Evolutionary conservation across 805 yeast genomes (phyloP).

Genomic region (Metschnikowia amazonensis): DNA sequence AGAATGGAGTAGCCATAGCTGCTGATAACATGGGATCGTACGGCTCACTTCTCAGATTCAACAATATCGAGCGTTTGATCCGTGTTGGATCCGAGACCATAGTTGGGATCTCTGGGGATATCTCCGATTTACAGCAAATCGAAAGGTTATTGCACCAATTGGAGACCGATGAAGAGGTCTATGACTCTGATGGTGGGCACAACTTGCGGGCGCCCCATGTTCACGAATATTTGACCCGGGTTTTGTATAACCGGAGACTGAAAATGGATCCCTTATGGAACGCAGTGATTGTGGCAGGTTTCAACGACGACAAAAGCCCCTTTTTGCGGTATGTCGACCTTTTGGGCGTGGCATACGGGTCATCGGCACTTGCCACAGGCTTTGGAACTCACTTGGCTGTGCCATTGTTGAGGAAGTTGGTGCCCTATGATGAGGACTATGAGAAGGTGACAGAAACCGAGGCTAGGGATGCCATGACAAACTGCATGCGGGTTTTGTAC

Average conservation of each 20-base stretch:
- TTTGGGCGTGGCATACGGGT: conserved; percentile 83
- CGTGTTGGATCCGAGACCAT: conserved; percentile 81
- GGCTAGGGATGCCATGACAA: conserved; percentile 72
- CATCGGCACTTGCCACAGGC: conserved; percentile 92
- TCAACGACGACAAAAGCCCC: conserved; percentile 60
- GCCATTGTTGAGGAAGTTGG: conserved; percentile 82
- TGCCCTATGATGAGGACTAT: conserved; percentile 75
- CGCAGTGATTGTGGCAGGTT: conserved; percentile 86
- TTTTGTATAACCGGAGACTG: conserved; percentile 81
- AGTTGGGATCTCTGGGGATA: conserved; percentile 93
- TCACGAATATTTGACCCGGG: conserved; percentile 80
- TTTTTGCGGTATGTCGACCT: conserved; percentile 84
- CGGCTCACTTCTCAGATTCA: conserved; percentile 87
- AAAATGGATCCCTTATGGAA: conserved; percentile 98
- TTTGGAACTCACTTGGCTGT: conserved; percentile 93
- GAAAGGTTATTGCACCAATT: conserved; percentile 72
- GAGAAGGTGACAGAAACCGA: conserved; percentile 63
- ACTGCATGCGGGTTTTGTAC: conserved; percentile 89
- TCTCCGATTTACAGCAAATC: conserved; percentile 86
- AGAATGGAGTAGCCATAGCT: conserved; percentile 88
- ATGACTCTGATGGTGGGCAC: conserved; percentile 65
- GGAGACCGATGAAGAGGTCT: conserved; percentile 65
- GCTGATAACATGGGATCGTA: conserved; percentile 92
- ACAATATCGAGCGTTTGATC: conserved; percentile 77
- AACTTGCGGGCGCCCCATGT: conserved; percentile 77